phyloP scores from a whole-genome alignment of 2,329 filamentous ascomycete species.

The Xylariaceae sp. region DNA sequence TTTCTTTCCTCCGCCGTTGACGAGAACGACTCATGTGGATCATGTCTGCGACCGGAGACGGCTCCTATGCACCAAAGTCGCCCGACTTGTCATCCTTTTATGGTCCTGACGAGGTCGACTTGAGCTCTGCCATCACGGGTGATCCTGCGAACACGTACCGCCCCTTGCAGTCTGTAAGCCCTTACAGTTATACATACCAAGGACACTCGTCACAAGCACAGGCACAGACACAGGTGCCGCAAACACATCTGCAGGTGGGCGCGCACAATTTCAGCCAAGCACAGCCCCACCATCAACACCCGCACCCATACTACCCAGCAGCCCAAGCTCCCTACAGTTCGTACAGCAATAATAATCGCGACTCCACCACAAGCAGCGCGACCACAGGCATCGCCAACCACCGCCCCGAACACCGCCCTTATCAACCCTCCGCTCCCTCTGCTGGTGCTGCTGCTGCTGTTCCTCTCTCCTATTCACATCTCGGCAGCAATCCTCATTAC shows the following conservation, averaged over 20 bases:
- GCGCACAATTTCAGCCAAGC: background rate
- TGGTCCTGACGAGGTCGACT: conserved; percentile 31
- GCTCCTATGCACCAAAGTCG: conserved; percentile 53
- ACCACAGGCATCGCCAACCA: conserved; percentile 20
- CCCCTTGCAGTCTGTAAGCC: conserved; percentile 25
- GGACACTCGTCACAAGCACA: background rate
- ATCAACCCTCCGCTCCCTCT: background rate
- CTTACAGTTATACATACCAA: conserved; percentile 2
- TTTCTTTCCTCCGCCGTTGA: no score
- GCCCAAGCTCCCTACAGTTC: conserved; percentile 26
- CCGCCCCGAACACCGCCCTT: background rate
- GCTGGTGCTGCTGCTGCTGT: no score
- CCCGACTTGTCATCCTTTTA: conserved; percentile 57
- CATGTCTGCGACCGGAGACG: conserved; percentile 45
- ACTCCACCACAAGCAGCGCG: conserved; percentile 23
- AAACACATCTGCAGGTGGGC: background rate
- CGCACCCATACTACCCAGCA: no score
- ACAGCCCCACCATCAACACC: conserved; percentile 14
- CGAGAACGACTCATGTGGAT: conserved; percentile 19
- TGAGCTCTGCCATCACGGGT: conserved; percentile 18
- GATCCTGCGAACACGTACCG: conserved; percentile 20
- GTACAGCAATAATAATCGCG: conserved; percentile 22
- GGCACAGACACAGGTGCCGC: conserved; percentile 1
- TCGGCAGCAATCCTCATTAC: conserved; percentile 5
- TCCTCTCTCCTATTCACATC: no score